These are phyloP conservation scores for Candida nanaspora DNA, from an alignment of 805 yeast genomes.

Conservation along the genomic window DNA sequence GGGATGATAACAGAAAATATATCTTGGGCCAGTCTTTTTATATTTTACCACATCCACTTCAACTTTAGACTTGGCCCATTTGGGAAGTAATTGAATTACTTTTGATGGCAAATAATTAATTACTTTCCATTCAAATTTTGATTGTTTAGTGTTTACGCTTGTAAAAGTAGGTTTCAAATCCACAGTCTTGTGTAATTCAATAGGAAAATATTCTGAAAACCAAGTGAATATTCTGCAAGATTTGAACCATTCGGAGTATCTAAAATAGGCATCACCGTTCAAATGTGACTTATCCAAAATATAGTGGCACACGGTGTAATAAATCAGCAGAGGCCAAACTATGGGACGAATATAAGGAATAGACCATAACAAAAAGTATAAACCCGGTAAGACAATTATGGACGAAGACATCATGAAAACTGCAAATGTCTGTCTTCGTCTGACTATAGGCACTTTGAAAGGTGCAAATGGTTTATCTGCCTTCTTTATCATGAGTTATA, in stretches of 20 bases:
- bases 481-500: too few relatives aligned
- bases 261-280: constrained; percentile 58
- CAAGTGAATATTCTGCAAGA: constrained; percentile 56
- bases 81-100: neutral
- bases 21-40: constrained; percentile 54
- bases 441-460: constrained; percentile 42
- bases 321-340: constrained; percentile 56
- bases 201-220: constrained; percentile 77
- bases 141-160: neutral
- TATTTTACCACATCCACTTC: neutral
- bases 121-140: too few relatives aligned
- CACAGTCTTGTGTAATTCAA: constrained; percentile 56
- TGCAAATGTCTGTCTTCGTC: constrained; percentile 60
- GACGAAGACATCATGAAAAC: constrained; percentile 70
- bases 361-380: constrained; percentile 53
- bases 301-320: constrained; percentile 58
- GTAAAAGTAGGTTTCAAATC: constrained; percentile 71
- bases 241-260: constrained; percentile 53
- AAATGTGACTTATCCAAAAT: constrained; percentile 58
- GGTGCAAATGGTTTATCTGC: constrained; percentile 37
- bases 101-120: too few relatives aligned
- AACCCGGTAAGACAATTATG: constrained; percentile 48
- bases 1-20: constrained; percentile 91
- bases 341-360: constrained; percentile 34
- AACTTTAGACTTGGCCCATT: neutral